These are phyloP conservation scores for Trypethelium eluteriae DNA, from an alignment of 495 filamentous ascomycete genomes.

Conservation along the genomic window DNA sequence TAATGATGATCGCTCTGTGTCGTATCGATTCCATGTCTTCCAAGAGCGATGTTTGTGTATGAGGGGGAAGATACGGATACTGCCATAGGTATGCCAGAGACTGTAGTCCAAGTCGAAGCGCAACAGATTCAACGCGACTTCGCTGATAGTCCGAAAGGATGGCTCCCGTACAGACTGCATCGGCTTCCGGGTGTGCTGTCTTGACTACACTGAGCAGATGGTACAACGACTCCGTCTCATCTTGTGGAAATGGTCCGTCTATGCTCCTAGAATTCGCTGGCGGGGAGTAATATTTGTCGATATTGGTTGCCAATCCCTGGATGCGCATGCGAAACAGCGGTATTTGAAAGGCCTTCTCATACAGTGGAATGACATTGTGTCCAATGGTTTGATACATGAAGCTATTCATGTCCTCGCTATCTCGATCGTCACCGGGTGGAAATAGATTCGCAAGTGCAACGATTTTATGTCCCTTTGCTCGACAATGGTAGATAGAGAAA, in stretches of 20 bases:
- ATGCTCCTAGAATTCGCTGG: background rate
- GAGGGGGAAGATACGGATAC: constrained; percentile 61
- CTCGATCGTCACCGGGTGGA: constrained; percentile 40
- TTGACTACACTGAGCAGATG: constrained; percentile 60
- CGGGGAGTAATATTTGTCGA: constrained; percentile 50
- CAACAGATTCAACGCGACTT: constrained; percentile 85
- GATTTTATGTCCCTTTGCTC: constrained; percentile 74
- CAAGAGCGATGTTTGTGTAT: constrained; percentile 49
- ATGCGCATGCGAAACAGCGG: constrained; percentile 76
- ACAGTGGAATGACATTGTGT: constrained; percentile 78
- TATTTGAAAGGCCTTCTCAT: constrained; percentile 63
- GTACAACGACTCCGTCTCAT: constrained; percentile 84
- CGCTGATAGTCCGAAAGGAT: constrained; percentile 94
- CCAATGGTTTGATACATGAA: constrained; percentile 99
- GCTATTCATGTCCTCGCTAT: constrained; percentile 73
- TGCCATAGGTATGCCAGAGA: constrained; percentile 88
- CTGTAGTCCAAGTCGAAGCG: constrained; percentile 62
- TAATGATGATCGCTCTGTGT: constrained; percentile 80
- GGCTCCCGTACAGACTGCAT: constrained; percentile 81
- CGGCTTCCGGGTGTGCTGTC: constrained; percentile 60
- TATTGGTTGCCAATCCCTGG: constrained; percentile 56
- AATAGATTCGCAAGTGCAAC: constrained; percentile 85
- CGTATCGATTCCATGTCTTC: constrained; percentile 71
- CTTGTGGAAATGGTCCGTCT: constrained; percentile 29
- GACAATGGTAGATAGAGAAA: constrained; percentile 84